Conservation (phyloP, 1,139 yeast genomes). For the Dujonia santamariae region DNA sequence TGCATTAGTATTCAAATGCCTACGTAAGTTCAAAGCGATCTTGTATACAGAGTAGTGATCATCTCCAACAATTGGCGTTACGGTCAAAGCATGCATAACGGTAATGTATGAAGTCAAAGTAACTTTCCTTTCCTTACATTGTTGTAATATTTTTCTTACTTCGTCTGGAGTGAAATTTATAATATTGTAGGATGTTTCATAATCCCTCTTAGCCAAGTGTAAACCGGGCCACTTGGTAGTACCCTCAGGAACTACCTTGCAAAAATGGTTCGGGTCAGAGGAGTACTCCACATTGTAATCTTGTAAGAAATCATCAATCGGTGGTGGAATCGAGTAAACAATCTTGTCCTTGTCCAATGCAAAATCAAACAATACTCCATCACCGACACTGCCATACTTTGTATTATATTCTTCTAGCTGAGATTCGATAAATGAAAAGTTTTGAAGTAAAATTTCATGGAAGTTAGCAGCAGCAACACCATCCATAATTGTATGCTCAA, state of each 20-base stretch:
- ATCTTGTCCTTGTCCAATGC: slow-evolving; percentile 18
- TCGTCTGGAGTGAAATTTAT: slow-evolving; percentile 27
- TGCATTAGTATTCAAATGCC: slow-evolving; percentile 20
- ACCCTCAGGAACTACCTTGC: slow-evolving; percentile 21
- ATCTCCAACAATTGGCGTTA: slow-evolving; percentile 28
- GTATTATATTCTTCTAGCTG: slow-evolving; percentile 10
- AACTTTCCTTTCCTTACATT: slow-evolving; percentile 29
- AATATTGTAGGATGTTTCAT: slow-evolving; percentile 25
- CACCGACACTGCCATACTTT: slow-evolving; percentile 14
- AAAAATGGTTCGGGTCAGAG: slow-evolving; percentile 23
- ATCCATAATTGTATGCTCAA: slow-evolving; percentile 43
- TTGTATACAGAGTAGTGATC: slow-evolving; percentile 20
- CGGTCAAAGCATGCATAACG: slow-evolving; percentile 22
- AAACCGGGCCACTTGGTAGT: slow-evolving; percentile 34
- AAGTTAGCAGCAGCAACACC: slow-evolving; percentile 40
- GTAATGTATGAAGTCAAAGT: slow-evolving; percentile 36
- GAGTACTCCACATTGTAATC: slow-evolving; percentile 24
- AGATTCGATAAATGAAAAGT: slow-evolving; percentile 19
- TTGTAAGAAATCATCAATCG: slow-evolving; percentile 28
- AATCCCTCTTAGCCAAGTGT: slow-evolving; percentile 18
- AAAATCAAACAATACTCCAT: slow-evolving; percentile 19
- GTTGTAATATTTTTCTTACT: slow-evolving; percentile 20
- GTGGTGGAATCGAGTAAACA: slow-evolving; percentile 31
- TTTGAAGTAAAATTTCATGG: slow-evolving; percentile 35
- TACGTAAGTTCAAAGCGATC: slow-evolving; percentile 35